Conservation (phyloP, 1,284 basidiomycete genomes). For the Boletellus deceptivus region DNA sequence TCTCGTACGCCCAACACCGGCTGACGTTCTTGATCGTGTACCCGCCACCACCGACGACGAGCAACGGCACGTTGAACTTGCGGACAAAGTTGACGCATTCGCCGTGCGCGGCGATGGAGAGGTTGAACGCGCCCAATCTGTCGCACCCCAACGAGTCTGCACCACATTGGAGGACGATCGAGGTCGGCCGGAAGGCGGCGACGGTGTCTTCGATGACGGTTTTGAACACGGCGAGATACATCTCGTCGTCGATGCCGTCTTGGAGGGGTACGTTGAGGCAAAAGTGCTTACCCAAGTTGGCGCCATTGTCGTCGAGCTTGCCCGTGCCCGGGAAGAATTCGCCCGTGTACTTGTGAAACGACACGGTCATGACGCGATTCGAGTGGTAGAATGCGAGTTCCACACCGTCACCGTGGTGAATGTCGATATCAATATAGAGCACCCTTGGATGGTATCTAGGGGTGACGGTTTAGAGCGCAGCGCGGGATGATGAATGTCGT, state of each 20-base stretch:
- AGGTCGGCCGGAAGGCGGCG: conserved; percentile 82
- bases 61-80: conserved; percentile 84
- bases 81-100: conserved; percentile 98
- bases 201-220: conserved; percentile 95
- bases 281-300: conserved; percentile 89
- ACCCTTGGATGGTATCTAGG: conserved; percentile 85
- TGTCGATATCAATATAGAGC: conserved; percentile 96
- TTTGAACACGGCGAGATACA: conserved; percentile 95
- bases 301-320: conserved; percentile 88
- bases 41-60: conserved; percentile 93
- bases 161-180: conserved; percentile 96
- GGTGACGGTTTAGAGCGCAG: conserved; percentile 1
- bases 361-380: conserved; percentile 97
- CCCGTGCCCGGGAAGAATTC: conserved; percentile 98
- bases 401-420: conserved; percentile 96
- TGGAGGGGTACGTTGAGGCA: conserved; percentile 93
- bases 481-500: neutral
- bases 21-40: conserved; percentile 96
- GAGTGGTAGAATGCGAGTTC: conserved; percentile 98
- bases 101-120: conserved; percentile 98
- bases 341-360: conserved; percentile 98
- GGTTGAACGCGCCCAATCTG: conserved; percentile 93
- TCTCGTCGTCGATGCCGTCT: conserved; percentile 97
- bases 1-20: conserved; percentile 99
- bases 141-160: conserved; percentile 96